Base-by-base conservation (phyloP, 2,329 filamentous ascomycete genomes). In the Pestalotiopsis sp. region DNA sequence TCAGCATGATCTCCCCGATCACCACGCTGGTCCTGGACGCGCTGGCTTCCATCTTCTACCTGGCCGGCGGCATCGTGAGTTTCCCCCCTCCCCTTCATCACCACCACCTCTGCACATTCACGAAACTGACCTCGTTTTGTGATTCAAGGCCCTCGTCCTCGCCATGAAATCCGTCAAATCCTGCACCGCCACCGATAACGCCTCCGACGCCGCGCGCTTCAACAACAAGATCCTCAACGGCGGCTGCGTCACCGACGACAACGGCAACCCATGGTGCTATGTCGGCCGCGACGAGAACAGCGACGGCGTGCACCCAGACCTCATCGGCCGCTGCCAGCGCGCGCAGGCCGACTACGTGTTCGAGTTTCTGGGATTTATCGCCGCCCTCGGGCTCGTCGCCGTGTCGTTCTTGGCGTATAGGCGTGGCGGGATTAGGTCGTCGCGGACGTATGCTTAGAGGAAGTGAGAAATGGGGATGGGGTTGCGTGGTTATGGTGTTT, bases 1-100 rank as follows among this genome's bases (percentile, higher is more conserved):
- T 78, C 69, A 74, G 79, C 31, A 75, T 73, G 65, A 73, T 80
- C 7, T 77, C 78, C 1, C 59, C 64, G 2, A 36, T 78, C 0
- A 72, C 73, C n/a, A 66, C 75, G 23, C 70, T 77, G 66, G 73
- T 61, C 9, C 70, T 70, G 7, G 78, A 79, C 63, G 74, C 69
- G 1, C 68, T 80, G 9, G 75, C 77, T 4, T 73, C 75, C 2
- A 67, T 78, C 9, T 74, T 80, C 62, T 79, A 76, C 57, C 73
- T 79, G 39, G 78, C 78, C 4, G 78, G 73, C 20, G 78, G 72
- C 62, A 79, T 80, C 45, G 77, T 77, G 72, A 72, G 76, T 52
- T n/a, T 13, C 41, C 41, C 13, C 14, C 73, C 27, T 45, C 23
- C 17, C 39, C n/a, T 20, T 27, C 31, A 13, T 66, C 25, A 66